Base-by-base conservation (phyloP, 441 rosid genomes). In the Metrosideros polymorpha region DNA sequence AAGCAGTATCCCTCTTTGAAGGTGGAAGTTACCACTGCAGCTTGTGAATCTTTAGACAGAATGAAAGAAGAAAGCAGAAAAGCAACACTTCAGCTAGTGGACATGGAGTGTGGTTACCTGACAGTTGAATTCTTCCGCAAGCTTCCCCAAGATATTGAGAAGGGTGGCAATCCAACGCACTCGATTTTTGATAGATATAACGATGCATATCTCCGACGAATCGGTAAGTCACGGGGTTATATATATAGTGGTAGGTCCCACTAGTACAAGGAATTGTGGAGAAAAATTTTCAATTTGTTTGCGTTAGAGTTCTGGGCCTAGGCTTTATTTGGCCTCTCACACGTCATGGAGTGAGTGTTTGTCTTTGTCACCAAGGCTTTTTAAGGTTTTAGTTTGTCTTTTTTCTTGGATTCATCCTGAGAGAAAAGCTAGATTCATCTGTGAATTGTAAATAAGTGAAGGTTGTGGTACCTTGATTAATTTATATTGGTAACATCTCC, bases 141-240 rank as follows among this genome's bases (percentile, higher is more conserved):
- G 90, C 99, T 96, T 90, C 99, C 98, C 84, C 98, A 95, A 86
- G 98, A 96, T 90, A 86, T 91, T 61, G 99, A 96, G 90, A 96
- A 96, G 92, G 98, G 99, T 12, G 99, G 99, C 87, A 95, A 95
- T 89, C 98, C 99, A 13, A 92, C 97, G 10, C 98, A 93, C 89
- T 96, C 98, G 19, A 89, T 95, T 30, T 96, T 94, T 71, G 97
- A 96, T 87, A 87, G 99, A 91, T 96, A 95, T 88, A 95, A 93
- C 49, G 99, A 96, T 86, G 88, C 98, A 14, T 96, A 95, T 85
- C 98, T 96, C 75, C 91, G 98, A 75, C 92, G 98, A 88, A 87
- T 96, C n/a, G 98, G 98, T 94, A 88, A 92, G 92, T 84, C 79
- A 71, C 39, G 27, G 45, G 79, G 35, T 22, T 32, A 32, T 32